Base-by-base conservation (phyloP, 2,329 filamentous ascomycete genomes). In the Seiridium cupressi region DNA sequence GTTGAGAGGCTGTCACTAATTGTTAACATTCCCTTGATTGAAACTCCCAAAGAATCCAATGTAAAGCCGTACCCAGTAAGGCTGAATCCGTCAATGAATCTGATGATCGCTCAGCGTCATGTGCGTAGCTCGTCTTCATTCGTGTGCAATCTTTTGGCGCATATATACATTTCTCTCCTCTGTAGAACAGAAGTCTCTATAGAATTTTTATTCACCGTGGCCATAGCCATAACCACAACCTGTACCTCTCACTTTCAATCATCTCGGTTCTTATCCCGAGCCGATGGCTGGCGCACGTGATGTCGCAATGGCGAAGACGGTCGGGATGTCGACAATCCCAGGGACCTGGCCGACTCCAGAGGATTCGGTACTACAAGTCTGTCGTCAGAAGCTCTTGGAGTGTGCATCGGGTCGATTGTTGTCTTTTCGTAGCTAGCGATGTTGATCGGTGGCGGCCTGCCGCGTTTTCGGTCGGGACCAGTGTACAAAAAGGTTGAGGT, bases 401-500 rank as follows among this genome's bases (percentile, higher is more conserved):
- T 73, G 56, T 65, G 67, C 65, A 69, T 66, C 36, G 68, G 74
- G 59, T 85, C 86, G 46, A 88, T 83, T 10, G 82, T 81, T 2
- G 86, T 85, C 76, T 96, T 95, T 72, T 97, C 92, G 69, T 90
- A 93, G 64, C 80, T 86, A 51, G 88, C 89, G 62, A 93, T 88
- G 64, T 78, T 84, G 68, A 92, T 86, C 0, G 89, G 86, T 0
- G 85, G 79, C 31, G 91, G 86, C 13, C 87, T 84, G 58, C 81
- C 77, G 58, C 84, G 81, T 62, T 79, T 81, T 26, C 82, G 78
- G 63, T 92, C 85, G 1, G 87, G 83, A 5, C 84, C 83, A 62
- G 86, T 92, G 79, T 97, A 97, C 13, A 97, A 81, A 72, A 93
- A 97, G 2, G 92, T 96, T 3, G 93, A 89, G 47, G 86, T 82